phyloP scores from a whole-genome alignment of 148 eudicot genomes.

The Camellia japonica region DNA sequence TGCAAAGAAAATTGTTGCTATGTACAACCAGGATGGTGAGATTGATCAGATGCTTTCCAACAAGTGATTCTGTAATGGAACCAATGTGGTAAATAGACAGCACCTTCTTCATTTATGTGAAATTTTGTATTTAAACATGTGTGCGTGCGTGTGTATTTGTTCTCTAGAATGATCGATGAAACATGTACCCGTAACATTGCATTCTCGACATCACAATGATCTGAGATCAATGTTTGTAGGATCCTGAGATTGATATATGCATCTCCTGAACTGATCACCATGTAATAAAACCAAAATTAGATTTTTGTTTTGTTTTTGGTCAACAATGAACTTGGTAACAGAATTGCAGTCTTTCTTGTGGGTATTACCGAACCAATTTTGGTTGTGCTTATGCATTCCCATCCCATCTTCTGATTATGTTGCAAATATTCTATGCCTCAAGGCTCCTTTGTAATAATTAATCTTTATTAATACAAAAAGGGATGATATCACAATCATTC shows the following conservation, averaged over 20 bases:
- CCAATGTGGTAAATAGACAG: not conserved
- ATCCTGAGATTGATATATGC: not conserved
- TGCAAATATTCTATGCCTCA: too few species aligned
- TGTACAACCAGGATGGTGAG: constrained; percentile 86
- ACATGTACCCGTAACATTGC: not conserved
- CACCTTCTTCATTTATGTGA: not conserved
- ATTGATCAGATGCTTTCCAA: constrained; percentile 77
- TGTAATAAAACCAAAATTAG: too few species aligned
- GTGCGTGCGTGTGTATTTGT: not conserved
- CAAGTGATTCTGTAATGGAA: constrained; percentile 22
- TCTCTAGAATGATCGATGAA: not conserved
- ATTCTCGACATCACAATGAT: not conserved
- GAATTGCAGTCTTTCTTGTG: too few species aligned
- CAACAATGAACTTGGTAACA: too few species aligned
- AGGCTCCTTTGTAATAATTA: too few species aligned
- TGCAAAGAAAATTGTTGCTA: constrained; percentile 78
- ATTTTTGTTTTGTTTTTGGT: too few species aligned
- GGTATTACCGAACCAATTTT: too few species aligned
- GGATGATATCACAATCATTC: too few species aligned
- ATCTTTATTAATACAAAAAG: too few species aligned
- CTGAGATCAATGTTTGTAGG: not conserved
- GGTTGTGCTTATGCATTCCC: too few species aligned
- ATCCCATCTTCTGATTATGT: too few species aligned
- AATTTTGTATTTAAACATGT: not conserved
- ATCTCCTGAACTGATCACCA: too few species aligned